phyloP scores from a whole-genome alignment of 1,284 basidiomycete genomes.

The Moesziomyces globuligerus region DNA sequence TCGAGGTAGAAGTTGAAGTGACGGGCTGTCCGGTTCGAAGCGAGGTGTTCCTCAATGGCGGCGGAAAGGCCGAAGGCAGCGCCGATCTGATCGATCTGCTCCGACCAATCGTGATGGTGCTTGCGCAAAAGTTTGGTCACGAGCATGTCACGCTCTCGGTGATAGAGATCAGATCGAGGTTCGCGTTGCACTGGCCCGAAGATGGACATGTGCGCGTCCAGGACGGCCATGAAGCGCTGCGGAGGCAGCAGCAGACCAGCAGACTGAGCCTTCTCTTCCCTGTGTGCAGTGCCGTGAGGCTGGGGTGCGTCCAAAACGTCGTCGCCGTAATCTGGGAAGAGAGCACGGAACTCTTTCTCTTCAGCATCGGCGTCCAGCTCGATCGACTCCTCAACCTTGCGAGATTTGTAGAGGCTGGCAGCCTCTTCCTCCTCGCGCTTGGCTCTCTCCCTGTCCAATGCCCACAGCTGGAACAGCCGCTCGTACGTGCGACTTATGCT shows the following conservation, averaged over 20 bases:
- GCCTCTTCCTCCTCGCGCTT: conserved; percentile 76
- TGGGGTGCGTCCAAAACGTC: conserved; percentile 68
- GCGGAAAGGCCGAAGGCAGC: conserved; percentile 54
- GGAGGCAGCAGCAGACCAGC: conserved; percentile 31
- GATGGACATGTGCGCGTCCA: conserved; percentile 50
- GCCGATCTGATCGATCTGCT: conserved; percentile 46
- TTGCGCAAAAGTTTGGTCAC: conserved; percentile 32
- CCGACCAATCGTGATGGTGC: conserved; percentile 37
- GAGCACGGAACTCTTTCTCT: conserved; percentile 79
- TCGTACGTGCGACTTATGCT: conserved; percentile 72
- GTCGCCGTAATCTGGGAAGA: conserved; percentile 87
- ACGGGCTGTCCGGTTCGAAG: conserved; percentile 12
- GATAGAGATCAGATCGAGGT: conserved; percentile 8
- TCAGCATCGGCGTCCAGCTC: conserved; percentile 76
- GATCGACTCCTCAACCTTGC: conserved; percentile 73
- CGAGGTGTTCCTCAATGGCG: conserved; percentile 27
- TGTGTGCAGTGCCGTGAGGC: background rate
- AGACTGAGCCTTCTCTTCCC: conserved; percentile 12
- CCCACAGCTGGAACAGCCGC: conserved; percentile 82
- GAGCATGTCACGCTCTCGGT: conserved; percentile 24
- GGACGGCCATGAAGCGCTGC: conserved; percentile 24
- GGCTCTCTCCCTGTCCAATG: conserved; percentile 79
- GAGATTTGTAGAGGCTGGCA: conserved; percentile 82
- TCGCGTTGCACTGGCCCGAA: conserved; percentile 27
- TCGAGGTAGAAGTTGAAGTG: conserved; percentile 64